Conservation (phyloP, 108 stramenopile genomes). For the Skeletonema costatum region DNA sequence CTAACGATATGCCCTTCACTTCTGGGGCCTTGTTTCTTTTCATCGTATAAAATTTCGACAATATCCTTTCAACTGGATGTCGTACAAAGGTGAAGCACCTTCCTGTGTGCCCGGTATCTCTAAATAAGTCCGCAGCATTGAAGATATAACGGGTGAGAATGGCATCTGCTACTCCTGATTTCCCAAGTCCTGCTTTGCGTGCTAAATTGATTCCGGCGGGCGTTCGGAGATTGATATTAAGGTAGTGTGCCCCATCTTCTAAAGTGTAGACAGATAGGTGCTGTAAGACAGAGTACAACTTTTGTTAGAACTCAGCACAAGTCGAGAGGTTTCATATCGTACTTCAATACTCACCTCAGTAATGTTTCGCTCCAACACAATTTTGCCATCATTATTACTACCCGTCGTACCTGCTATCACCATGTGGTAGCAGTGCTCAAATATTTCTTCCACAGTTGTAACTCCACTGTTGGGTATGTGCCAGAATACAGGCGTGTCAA, state of each 20-base stretch:
- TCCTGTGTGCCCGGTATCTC: slow-evolving; percentile 9
- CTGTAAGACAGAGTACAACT: not conserved
- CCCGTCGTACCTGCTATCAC: slow-evolving; percentile 22
- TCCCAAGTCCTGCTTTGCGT: slow-evolving; percentile 2
- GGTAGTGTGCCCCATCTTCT: slow-evolving; percentile 18
- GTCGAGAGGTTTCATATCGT: not conserved
- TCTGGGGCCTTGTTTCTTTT: slow-evolving; percentile 1
- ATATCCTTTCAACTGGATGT: slow-evolving; percentile 21
- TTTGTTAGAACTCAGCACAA: not conserved
- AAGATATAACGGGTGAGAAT: slow-evolving; percentile 25
- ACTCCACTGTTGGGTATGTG: slow-evolving; percentile 15
- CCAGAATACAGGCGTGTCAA: slow-evolving; percentile 32
- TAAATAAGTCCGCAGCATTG: slow-evolving; percentile 14
- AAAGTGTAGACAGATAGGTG: slow-evolving; percentile 12
- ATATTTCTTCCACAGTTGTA: slow-evolving; percentile 29
- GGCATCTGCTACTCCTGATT: slow-evolving; percentile 19
- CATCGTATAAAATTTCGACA: slow-evolving; percentile 8
- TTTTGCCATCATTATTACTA: slow-evolving; percentile 14
- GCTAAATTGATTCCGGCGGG: slow-evolving; percentile 5
- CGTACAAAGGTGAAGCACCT: slow-evolving; percentile 22
- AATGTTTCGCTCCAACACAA: slow-evolving; percentile 7
- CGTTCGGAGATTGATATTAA: slow-evolving; percentile 24
- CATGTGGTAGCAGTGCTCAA: slow-evolving; percentile 32
- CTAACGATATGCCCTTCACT: slow-evolving; percentile 26
- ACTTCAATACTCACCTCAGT: slow-evolving; percentile 2